Evolutionary conservation across 441 rosid genomes (phyloP).

Genomic region (Brassica balearica): DNA sequence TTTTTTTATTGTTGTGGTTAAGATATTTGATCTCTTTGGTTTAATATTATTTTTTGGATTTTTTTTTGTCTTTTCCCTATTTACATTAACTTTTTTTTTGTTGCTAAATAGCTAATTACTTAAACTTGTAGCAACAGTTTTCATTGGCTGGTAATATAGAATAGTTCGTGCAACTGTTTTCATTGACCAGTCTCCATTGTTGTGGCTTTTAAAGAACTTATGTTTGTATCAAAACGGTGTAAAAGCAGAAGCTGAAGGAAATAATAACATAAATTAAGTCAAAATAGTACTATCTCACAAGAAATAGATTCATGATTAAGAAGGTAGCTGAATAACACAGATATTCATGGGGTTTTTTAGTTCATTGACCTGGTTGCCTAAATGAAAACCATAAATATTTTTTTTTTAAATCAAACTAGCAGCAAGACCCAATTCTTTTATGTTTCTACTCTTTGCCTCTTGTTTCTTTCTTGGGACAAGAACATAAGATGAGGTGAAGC

Average conservation of each 20-base stretch:
- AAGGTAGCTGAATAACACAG: too few species aligned
- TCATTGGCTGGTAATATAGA: slow-evolving; percentile 3
- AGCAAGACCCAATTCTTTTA: neutral
- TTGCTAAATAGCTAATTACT: slow-evolving; percentile 43
- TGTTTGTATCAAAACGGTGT: neutral
- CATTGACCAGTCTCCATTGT: slow-evolving; percentile 4
- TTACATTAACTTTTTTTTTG: slow-evolving; percentile 33
- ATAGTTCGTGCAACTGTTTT: neutral
- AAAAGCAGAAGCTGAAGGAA: neutral
- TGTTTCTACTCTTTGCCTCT: neutral
- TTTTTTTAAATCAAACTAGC: too few species aligned
- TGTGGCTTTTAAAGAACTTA: too few species aligned
- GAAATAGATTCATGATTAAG: too few species aligned
- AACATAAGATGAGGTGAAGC: neutral
- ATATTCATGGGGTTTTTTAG: too few species aligned
- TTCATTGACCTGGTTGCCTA: too few species aligned
- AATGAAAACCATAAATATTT: too few species aligned
- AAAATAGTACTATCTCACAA: too few species aligned
- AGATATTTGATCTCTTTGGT: slow-evolving; percentile 1
- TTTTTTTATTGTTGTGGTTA: neutral
- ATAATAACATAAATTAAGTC: too few species aligned
- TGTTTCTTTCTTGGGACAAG: neutral
- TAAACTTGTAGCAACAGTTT: slow-evolving; percentile 52
- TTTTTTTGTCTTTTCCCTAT: slow-evolving; percentile 2
- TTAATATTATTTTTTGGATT: too few species aligned